Percentiles rank a stretch among this genome's conserved stretches.
phyloP scores from a whole-genome alignment of 495 filamentous ascomycete genomes.

The Chaetomium fimeti region DNA sequence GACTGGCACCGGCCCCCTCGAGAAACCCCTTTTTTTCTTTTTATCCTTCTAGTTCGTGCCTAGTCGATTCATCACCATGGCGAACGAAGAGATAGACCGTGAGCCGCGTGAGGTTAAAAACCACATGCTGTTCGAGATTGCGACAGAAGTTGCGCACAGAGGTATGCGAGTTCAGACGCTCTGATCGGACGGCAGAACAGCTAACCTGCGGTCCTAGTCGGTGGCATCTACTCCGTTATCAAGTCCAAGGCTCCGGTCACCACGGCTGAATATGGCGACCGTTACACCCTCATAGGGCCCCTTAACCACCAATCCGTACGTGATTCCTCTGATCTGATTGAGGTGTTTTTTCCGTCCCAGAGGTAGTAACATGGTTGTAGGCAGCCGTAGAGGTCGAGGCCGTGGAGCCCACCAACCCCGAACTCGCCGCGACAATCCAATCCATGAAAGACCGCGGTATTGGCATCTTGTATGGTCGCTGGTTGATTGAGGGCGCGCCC shows the following conservation, averaged over 20 bases:
- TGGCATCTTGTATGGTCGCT: slow-evolving; percentile 86
- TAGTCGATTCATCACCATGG: slow-evolving; percentile 24
- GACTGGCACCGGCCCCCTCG: neutral
- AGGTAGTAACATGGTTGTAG: slow-evolving; percentile 40
- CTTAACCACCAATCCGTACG: slow-evolving; percentile 84
- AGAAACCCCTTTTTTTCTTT: neutral
- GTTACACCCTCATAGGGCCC: slow-evolving; percentile 93
- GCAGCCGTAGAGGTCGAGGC: slow-evolving; percentile 96
- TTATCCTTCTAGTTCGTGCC: neutral
- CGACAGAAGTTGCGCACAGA: slow-evolving; percentile 95
- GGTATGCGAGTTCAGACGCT: slow-evolving; percentile 50
- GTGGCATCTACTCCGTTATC: slow-evolving; percentile 97
- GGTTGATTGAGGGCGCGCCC: slow-evolving; percentile 96
- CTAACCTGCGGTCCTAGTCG: slow-evolving; percentile 56
- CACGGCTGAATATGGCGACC: slow-evolving; percentile 95
- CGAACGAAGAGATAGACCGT: slow-evolving; percentile 38
- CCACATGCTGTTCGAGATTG: slow-evolving; percentile 80
- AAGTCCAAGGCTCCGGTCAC: slow-evolving; percentile 99
- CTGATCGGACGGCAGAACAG: neutral
- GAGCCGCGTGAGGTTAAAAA: slow-evolving; percentile 50
- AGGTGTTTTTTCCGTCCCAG: neutral
- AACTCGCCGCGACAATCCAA: slow-evolving; percentile 75
- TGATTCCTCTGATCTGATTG: slow-evolving; percentile 13
- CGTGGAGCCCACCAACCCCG: slow-evolving; percentile 76
- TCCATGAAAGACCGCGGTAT: slow-evolving; percentile 91